Conservation (phyloP, 139 green algal genomes). For the Micromonas commoda region DNA sequence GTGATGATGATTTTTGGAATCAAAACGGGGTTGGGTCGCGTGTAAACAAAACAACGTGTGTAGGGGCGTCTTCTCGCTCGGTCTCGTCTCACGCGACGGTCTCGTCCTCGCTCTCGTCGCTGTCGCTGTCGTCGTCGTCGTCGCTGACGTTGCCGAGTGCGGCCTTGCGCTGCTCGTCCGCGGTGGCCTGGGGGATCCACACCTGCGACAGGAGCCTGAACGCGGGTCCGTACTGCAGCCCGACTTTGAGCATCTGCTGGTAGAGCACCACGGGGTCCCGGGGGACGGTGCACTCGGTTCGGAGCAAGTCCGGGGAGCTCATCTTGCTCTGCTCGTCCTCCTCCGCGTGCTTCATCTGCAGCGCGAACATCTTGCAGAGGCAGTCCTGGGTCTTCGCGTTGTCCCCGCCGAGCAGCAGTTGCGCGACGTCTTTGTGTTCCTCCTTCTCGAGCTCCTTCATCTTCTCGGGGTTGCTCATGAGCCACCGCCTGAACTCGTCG, state of each 20-base stretch:
- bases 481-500: constrained; percentile 6
- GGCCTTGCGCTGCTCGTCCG: neutral
- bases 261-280: constrained; percentile 31
- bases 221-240: constrained; percentile 32
- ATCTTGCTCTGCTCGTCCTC: constrained; percentile 9
- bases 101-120: neutral
- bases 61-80: too few relatives aligned
- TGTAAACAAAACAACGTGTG: too few relatives aligned
- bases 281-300: constrained; percentile 17
- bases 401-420: constrained; percentile 28
- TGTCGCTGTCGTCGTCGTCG: neutral
- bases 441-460: constrained; percentile 18
- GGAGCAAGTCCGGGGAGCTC: constrained; percentile 23
- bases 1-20: too few relatives aligned
- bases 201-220: constrained; percentile 33
- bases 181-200: constrained; percentile 14
- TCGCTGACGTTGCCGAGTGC: neutral
- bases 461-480: constrained; percentile 3
- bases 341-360: constrained; percentile 9
- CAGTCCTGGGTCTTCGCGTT: constrained; percentile 17
- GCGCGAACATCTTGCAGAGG: constrained; percentile 3
- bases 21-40: too few relatives aligned
- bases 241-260: constrained; percentile 23
- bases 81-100: too few relatives aligned
- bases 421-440: constrained; percentile 24